These are phyloP conservation scores for Sporopachydermia lactativora DNA, from an alignment of 805 yeast genomes.

Conservation along the genomic window DNA sequence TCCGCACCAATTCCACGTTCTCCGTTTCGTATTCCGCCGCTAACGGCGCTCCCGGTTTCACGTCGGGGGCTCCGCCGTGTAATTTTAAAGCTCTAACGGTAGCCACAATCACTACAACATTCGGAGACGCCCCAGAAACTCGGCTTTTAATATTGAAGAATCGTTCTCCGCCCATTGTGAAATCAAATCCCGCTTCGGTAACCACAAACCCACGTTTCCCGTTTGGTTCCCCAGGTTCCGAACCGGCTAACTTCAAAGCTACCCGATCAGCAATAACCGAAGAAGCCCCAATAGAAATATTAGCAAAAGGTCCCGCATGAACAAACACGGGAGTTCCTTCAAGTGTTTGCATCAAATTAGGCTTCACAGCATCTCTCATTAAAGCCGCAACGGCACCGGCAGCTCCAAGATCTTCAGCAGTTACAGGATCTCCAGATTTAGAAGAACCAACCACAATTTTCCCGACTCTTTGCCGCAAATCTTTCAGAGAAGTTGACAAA, in stretches of 20 bases:
- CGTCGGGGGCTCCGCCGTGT: constrained; percentile 85
- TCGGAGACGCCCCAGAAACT: constrained; percentile 67
- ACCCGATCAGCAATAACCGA: constrained; percentile 71
- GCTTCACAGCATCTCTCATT: constrained; percentile 70
- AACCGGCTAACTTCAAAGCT: constrained; percentile 71
- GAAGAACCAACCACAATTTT: constrained; percentile 62
- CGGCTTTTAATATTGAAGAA: constrained; percentile 73
- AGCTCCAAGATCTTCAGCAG: constrained; percentile 75
- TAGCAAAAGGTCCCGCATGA: constrained; percentile 85
- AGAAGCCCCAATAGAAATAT: constrained; percentile 77
- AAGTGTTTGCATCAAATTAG: constrained; percentile 76
- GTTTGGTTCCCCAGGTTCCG: constrained; percentile 31
- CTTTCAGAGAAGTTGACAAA: constrained; percentile 51
- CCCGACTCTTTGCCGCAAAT: constrained; percentile 64
- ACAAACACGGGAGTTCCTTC: constrained; percentile 83
- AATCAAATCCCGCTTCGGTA: constrained; percentile 83
- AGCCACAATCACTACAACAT: constrained; percentile 69
- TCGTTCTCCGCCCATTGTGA: constrained; percentile 88
- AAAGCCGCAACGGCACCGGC: constrained; percentile 80
- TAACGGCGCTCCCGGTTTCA: constrained; percentile 70
- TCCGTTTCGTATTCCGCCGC: constrained; percentile 63
- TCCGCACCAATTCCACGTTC: constrained; percentile 50
- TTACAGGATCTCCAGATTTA: constrained; percentile 54
- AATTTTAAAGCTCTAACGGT: constrained; percentile 75
- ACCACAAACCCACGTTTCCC: constrained; percentile 61